A percentile compares a stretch with the other conserved stretches of the same genome.
These are phyloP conservation scores for Globisporangium nagaii DNA, from an alignment of 352 stramenopile genomes.

Conservation along the genomic window DNA sequence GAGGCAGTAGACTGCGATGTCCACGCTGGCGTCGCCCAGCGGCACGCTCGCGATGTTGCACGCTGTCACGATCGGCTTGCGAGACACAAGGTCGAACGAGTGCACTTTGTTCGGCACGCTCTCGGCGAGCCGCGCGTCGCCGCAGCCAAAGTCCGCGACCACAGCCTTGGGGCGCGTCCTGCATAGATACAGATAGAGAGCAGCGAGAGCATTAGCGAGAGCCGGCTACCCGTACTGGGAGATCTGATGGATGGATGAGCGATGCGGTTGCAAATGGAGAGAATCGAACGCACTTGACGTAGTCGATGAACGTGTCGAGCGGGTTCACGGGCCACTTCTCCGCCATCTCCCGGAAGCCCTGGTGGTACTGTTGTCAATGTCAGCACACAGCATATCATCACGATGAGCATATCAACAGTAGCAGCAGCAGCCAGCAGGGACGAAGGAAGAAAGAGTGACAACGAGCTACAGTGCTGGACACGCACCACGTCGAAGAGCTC, in stretches of 20 bases:
- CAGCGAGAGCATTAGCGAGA: not conserved
- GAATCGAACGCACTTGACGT: conserved; percentile 69
- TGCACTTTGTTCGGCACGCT: conserved; percentile 90
- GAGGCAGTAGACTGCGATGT: conserved; percentile 97
- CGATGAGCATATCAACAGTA: too few species aligned
- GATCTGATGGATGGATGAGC: too few species aligned
- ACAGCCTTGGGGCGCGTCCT: conserved; percentile 66
- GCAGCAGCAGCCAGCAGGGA: not conserved
- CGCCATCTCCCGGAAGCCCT: conserved; percentile 97
- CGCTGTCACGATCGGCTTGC: conserved; percentile 89
- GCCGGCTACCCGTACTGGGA: too few species aligned
- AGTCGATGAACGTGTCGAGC: conserved; percentile 95
- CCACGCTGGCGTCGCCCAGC: conserved; percentile 82
- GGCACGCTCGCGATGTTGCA: conserved; percentile 96
- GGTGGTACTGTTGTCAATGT: conserved; percentile 88
- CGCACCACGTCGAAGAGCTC: conserved; percentile 91
- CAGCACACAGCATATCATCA: not conserved
- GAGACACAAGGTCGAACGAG: conserved; percentile 97
- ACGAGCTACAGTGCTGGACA: too few species aligned
- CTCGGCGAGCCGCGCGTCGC: conserved; percentile 93
- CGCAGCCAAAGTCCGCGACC: conserved; percentile 98
- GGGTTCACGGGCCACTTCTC: conserved; percentile 97
- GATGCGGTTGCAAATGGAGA: too few species aligned
- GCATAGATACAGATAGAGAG: not conserved
- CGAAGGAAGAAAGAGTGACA: too few species aligned